A percentile compares a stretch with the other conserved stretches of the same genome.
phyloP scores from a whole-genome alignment of 2,329 filamentous ascomycete genomes.

The Bipolaris oryzae region DNA sequence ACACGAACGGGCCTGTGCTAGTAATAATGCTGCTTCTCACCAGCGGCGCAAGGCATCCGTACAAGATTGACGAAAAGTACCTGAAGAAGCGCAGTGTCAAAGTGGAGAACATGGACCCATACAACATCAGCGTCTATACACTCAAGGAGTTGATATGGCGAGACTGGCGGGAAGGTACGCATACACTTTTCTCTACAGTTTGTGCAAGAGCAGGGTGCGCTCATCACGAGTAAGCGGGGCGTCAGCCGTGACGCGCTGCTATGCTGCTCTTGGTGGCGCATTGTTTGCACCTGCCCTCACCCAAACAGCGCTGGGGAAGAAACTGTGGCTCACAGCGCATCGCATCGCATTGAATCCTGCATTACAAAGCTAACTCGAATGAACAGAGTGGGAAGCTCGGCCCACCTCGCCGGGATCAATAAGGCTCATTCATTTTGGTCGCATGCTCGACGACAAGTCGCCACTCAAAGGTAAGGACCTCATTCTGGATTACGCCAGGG shows the following conservation, averaged over 20 bases:
- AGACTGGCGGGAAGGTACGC: constrained; percentile 80
- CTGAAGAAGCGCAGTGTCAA: constrained; percentile 79
- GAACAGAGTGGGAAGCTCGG: constrained; percentile 78
- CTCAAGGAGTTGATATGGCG: constrained; percentile 91
- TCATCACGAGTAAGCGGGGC: neutral
- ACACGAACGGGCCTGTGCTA: constrained; percentile 56
- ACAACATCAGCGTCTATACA: constrained; percentile 90
- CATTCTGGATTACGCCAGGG: constrained; percentile 20
- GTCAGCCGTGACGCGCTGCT: neutral
- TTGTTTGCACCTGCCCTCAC: neutral
- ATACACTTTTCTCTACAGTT: neutral
- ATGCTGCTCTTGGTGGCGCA: neutral
- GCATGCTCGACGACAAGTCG: constrained; percentile 87
- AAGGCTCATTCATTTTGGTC: constrained; percentile 88
- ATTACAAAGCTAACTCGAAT: constrained; percentile 26
- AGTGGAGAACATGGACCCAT: constrained; percentile 78
- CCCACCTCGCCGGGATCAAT: constrained; percentile 89
- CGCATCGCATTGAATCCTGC: neutral
- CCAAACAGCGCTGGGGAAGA: neutral
- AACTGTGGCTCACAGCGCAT: neutral
- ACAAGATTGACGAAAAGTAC: constrained; percentile 87
- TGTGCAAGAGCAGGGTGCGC: neutral
- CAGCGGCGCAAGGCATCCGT: constrained; percentile 83
- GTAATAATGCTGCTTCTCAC: constrained; percentile 84
- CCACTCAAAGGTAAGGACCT: constrained; percentile 73